These are phyloP conservation scores for Pythium scleroteichum DNA, from an alignment of 352 stramenopile genomes.

Conservation along the genomic window DNA sequence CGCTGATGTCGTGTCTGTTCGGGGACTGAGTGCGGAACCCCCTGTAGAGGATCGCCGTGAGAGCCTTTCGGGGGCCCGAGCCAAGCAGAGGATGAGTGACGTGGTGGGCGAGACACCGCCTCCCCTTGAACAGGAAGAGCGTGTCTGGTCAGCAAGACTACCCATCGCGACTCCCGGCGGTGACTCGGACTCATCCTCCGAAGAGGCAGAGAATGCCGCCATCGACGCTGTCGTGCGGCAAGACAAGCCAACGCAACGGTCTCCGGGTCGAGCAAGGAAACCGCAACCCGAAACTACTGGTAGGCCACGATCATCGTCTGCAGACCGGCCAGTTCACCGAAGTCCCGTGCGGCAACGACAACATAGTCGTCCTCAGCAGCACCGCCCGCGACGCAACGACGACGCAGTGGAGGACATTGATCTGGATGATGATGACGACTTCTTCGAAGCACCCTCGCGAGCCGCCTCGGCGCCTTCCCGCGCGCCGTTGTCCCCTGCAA, in stretches of 20 bases:
- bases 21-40: slow-evolving; percentile 17
- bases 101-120: slow-evolving; percentile 31
- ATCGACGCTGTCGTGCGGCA: slow-evolving; percentile 30
- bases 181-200: slow-evolving; percentile 21
- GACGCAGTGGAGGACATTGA: slow-evolving; percentile 22
- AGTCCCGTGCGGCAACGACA: slow-evolving; percentile 5
- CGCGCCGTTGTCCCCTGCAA: too few species aligned
- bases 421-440: slow-evolving; percentile 20
- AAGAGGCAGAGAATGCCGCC: slow-evolving; percentile 19
- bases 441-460: slow-evolving; percentile 11
- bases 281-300: neutral
- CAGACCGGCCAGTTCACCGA: neutral
- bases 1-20: slow-evolving; percentile 12
- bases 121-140: slow-evolving; percentile 16
- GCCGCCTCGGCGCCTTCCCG: neutral
- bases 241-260: slow-evolving; percentile 22
- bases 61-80: slow-evolving; percentile 7
- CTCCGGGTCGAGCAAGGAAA: slow-evolving; percentile 18
- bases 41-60: slow-evolving; percentile 21
- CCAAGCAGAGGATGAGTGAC: slow-evolving; percentile 17
- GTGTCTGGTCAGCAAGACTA: slow-evolving; percentile 31
- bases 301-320: neutral
- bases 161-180: slow-evolving; percentile 24
- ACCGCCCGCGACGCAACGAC: neutral
- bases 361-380: slow-evolving; percentile 1